These are phyloP conservation scores for Penicillium simplicissimum DNA, from an alignment of 495 filamentous ascomycete species.

Conservation along the genomic window DNA sequence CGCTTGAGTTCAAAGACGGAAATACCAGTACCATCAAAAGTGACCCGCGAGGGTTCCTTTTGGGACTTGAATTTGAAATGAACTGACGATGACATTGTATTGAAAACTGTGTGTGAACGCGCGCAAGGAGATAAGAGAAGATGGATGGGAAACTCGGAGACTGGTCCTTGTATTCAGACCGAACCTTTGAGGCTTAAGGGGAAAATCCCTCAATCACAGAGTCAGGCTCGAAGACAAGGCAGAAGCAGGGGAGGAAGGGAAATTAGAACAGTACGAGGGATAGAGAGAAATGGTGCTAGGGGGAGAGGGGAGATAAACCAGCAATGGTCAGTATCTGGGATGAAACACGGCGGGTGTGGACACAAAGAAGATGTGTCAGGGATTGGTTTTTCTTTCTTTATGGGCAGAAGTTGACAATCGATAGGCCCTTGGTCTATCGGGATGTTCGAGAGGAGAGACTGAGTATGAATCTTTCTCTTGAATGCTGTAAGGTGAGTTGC, in stretches of 20 bases:
- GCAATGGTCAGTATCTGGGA: background rate
- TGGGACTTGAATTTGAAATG: conserved; percentile 99
- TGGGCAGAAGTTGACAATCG: conserved; percentile 21
- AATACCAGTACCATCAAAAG: conserved; percentile 97
- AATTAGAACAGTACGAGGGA: background rate
- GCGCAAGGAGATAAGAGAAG: conserved; percentile 15
- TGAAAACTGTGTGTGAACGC: conserved; percentile 46
- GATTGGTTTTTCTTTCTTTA: conserved; percentile 14
- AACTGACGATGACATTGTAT: conserved; percentile 92
- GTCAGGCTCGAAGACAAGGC: conserved; percentile 15
- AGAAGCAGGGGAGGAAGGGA: background rate
- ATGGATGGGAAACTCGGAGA: background rate
- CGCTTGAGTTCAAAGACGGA: conserved; percentile 98
- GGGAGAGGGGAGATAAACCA: background rate
- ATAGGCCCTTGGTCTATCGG: conserved; percentile 35
- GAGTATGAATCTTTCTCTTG: conserved; percentile 33
- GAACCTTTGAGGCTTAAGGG: conserved; percentile 22
- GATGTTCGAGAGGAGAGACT: conserved; percentile 29
- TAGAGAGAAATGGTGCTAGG: background rate
- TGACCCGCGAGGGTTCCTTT: conserved; percentile 89
- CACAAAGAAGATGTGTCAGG: background rate
- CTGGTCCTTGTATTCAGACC: conserved; percentile 37
- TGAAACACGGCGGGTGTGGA: background rate
- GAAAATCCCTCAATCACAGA: conserved; percentile 30
- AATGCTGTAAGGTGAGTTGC: conserved; percentile 32